phyloP scores from a whole-genome alignment of 2,329 filamentous ascomycete genomes.

The Pseudogymnoascus destructans region DNA sequence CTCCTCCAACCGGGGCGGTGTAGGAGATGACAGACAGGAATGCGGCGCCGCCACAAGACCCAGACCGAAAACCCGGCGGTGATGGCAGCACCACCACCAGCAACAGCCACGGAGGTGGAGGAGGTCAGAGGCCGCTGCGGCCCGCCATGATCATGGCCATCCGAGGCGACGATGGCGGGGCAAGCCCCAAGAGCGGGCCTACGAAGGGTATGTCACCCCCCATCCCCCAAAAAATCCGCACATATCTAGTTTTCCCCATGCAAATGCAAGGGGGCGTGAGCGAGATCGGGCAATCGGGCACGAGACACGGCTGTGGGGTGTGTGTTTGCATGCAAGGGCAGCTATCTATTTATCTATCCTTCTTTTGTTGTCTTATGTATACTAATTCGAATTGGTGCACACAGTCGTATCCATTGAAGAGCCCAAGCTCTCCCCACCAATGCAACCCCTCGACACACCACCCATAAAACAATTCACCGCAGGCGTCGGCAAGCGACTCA shows the following conservation, averaged over 20 bases:
- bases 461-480: constrained; percentile 17
- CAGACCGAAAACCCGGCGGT: not conserved
- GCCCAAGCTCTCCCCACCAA: constrained; percentile 4
- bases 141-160: not conserved
- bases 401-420: constrained; percentile 8
- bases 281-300: not conserved
- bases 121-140: not conserved
- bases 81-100: not conserved
- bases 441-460: not conserved
- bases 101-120: not conserved
- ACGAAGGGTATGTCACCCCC: not conserved
- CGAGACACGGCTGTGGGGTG: not conserved
- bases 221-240: not conserved
- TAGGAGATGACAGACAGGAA: not conserved
- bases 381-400: not conserved
- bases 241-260: not conserved
- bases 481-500: constrained; percentile 11
- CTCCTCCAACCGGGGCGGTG: not conserved
- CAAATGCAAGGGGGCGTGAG: not conserved
- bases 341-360: not conserved
- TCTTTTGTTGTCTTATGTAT: not conserved
- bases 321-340: not conserved
- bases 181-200: constrained; percentile 6
- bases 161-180: constrained; percentile 3
- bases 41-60: not conserved